A percentile compares a stretch with the other conserved stretches of the same genome.
phyloP scores from a whole-genome alignment of 2,329 filamentous ascomycete species.

The Tolypocladium ovalisporum region DNA sequence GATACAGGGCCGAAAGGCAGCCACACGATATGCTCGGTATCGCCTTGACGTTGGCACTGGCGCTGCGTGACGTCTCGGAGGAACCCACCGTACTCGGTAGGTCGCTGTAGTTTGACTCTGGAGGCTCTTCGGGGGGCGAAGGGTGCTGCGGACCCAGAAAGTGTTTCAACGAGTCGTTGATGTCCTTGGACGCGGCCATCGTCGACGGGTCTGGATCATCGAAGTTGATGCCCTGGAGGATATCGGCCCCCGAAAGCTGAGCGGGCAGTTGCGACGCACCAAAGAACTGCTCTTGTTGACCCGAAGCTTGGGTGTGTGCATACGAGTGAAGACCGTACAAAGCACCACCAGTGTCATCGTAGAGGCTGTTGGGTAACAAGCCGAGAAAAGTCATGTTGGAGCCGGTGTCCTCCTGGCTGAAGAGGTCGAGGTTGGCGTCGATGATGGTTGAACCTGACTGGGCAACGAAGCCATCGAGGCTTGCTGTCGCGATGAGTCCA shows the following conservation, averaged over 20 bases:
- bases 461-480: neutral
- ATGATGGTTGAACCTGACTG: slow-evolving; percentile 9
- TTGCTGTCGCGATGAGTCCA: neutral
- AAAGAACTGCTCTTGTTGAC: slow-evolving; percentile 2
- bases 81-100: slow-evolving; percentile 8
- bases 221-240: slow-evolving; percentile 21
- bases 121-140: slow-evolving; percentile 6
- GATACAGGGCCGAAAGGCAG: slow-evolving; percentile 39
- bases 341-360: slow-evolving; percentile 7
- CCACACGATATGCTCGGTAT: slow-evolving; percentile 26
- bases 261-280: slow-evolving; percentile 4
- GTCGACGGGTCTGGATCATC: slow-evolving; percentile 16
- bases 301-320: slow-evolving; percentile 7
- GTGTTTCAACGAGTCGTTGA: slow-evolving; percentile 14
- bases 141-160: slow-evolving; percentile 12
- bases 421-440: slow-evolving; percentile 23
- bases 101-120: slow-evolving; percentile 13
- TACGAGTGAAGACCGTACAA: slow-evolving; percentile 1
- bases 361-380: slow-evolving; percentile 18
- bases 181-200: slow-evolving; percentile 16
- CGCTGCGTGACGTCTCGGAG: slow-evolving; percentile 2
- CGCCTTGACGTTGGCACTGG: slow-evolving; percentile 8
- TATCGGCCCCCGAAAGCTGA: slow-evolving; percentile 14
- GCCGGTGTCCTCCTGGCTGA: slow-evolving; percentile 14
- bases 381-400: slow-evolving; percentile 24